These are phyloP conservation scores for Fibroporia radiculosa DNA, from an alignment of 768 basidiomycete genomes.

Conservation along the genomic window DNA sequence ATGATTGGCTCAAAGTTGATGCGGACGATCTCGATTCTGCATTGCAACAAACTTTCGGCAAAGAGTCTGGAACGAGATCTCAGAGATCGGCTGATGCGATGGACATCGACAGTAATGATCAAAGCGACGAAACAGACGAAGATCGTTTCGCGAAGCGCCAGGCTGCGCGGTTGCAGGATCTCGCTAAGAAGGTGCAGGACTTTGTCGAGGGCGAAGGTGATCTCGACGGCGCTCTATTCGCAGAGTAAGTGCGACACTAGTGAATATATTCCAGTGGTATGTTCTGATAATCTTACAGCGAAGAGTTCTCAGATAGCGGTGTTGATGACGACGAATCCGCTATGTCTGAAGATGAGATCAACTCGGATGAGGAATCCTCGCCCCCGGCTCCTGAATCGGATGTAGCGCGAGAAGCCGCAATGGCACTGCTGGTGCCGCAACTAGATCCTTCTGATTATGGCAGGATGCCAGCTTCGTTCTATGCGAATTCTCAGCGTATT, in stretches of 20 bases:
- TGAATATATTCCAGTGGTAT: background rate
- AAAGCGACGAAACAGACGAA: conserved; percentile 28
- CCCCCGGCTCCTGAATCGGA: conserved; percentile 6
- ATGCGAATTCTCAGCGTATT: conserved; percentile 63
- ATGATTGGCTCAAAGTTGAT: conserved; percentile 84
- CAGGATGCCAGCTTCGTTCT: conserved; percentile 67
- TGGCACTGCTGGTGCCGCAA: conserved; percentile 77
- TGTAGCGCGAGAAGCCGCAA: conserved; percentile 48
- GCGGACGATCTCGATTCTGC: conserved; percentile 68
- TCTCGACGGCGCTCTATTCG: conserved; percentile 81
- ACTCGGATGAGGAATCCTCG: conserved; percentile 26
- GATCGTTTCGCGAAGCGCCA: conserved; percentile 55
- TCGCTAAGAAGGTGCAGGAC: conserved; percentile 81
- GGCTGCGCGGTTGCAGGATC: conserved; percentile 58
- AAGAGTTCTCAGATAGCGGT: conserved; percentile 59
- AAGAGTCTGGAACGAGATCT: conserved; percentile 11
- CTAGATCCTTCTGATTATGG: conserved; percentile 85
- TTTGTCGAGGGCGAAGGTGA: conserved; percentile 91
- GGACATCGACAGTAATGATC: conserved; percentile 35
- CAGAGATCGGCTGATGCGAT: conserved; percentile 30
- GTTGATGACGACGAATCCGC: conserved; percentile 29
- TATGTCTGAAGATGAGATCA: conserved; percentile 28
- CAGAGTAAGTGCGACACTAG: conserved; percentile 56
- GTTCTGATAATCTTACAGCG: conserved; percentile 33
- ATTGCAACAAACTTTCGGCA: conserved; percentile 38